These are phyloP conservation scores for Williopsis jadinii DNA, from an alignment of 1,139 yeast species.

Conservation along the genomic window DNA sequence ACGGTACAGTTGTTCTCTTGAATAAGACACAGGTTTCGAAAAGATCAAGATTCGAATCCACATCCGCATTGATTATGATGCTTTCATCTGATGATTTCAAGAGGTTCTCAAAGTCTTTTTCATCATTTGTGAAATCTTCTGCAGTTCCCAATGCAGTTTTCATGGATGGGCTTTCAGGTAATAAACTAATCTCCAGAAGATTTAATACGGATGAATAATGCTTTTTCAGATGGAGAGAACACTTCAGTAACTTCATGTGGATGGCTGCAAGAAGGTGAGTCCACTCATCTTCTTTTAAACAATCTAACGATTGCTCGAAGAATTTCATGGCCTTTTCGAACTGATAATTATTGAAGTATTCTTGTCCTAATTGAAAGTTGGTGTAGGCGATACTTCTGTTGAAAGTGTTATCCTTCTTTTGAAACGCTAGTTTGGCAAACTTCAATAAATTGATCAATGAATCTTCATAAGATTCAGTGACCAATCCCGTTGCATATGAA, in stretches of 20 bases:
- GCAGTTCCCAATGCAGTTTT: conserved; percentile 9
- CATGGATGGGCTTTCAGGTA: conserved; percentile 7
- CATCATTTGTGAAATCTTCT: background rate
- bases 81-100: conserved; percentile 7
- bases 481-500: background rate
- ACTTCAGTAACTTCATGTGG: conserved; percentile 26
- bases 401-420: conserved; percentile 27
- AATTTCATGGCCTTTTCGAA: conserved; percentile 35
- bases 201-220: conserved; percentile 25
- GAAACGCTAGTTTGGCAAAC: conserved; percentile 29
- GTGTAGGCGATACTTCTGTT: conserved; percentile 34
- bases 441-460: conserved; percentile 28
- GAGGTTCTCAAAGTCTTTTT: conserved; percentile 1
- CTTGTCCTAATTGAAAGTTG: conserved; percentile 45
- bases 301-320: conserved; percentile 30
- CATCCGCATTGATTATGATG: conserved; percentile 17
- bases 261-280: conserved; percentile 21
- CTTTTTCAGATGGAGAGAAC: conserved; percentile 26
- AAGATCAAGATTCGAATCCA: conserved; percentile 20
- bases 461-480: conserved; percentile 11
- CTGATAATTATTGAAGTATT: conserved; percentile 27
- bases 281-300: conserved; percentile 29
- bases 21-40: conserved; percentile 20
- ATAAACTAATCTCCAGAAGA: conserved; percentile 21
- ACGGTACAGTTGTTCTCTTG: conserved; percentile 15